Evolutionary conservation across 2,329 filamentous ascomycete genomes (phyloP).

Genomic region (Trichoderma oligosporum): DNA sequence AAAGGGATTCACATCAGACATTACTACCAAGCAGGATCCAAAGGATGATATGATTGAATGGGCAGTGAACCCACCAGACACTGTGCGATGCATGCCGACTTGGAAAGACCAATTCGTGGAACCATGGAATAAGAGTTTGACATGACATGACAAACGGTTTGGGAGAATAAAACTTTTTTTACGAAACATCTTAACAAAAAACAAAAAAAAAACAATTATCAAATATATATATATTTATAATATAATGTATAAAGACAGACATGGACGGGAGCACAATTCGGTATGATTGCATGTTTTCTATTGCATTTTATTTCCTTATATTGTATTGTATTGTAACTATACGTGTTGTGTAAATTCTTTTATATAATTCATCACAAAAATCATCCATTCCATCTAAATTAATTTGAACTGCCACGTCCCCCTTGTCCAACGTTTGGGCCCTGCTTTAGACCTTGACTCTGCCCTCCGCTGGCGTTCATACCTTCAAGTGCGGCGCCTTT

Average conservation of each 20-base stretch:
- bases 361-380: background rate
- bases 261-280: background rate
- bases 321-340: background rate
- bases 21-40: constrained; percentile 29
- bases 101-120: constrained; percentile 42
- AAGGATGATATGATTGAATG: constrained; percentile 40
- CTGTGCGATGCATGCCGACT: constrained; percentile 46
- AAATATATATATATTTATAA: background rate
- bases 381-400: background rate
- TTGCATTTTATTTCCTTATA: background rate
- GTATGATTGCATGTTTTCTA: background rate
- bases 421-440: constrained; percentile 43
- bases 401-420: constrained; percentile 24
- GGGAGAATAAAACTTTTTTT: too few relatives aligned
- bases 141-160: background rate
- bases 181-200: background rate
- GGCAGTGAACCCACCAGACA: constrained; percentile 41
- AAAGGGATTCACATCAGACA: constrained; percentile 47
- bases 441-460: constrained; percentile 39
- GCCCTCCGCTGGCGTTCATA: constrained; percentile 42
- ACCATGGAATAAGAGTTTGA: constrained; percentile 32
- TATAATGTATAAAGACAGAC: background rate
- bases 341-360: background rate
- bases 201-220: background rate
- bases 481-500: constrained; percentile 42